A percentile compares a stretch with the other conserved stretches of the same genome.
Conservation (phyloP, 169 alveolate genomes). For the Plasmodium vinckei region DNA sequence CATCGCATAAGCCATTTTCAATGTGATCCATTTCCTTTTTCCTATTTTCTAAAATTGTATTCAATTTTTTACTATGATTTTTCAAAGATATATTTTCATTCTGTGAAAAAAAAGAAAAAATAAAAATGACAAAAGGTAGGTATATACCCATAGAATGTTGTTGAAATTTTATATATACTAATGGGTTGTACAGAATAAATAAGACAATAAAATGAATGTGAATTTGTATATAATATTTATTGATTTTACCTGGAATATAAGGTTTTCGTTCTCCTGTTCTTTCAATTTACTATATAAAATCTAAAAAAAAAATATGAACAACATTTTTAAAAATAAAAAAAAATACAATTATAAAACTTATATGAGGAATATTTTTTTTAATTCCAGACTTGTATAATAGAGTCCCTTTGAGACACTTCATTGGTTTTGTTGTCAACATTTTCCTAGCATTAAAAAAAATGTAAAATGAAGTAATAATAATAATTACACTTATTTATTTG, state of each 20-base stretch:
- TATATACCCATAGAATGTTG: too few relatives aligned
- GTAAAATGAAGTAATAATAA: neutral
- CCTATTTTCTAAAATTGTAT: conserved; percentile 13
- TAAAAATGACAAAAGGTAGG: neutral
- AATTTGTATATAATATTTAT: neutral
- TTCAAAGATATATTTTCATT: conserved; percentile 49
- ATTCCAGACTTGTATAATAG: conserved; percentile 37
- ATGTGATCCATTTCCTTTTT: conserved; percentile 33
- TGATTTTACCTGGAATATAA: conserved; percentile 30
- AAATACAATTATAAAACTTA: neutral
- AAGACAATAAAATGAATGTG: neutral
- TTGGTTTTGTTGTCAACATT: conserved; percentile 17
- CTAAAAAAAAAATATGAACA: neutral
- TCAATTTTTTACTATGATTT: conserved; percentile 10
- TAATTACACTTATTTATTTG: neutral
- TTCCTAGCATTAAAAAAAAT: conserved; percentile 19
- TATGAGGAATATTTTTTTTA: neutral
- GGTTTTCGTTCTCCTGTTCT: conserved; percentile 34
- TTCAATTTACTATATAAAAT: conserved; percentile 42
- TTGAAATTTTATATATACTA: too few relatives aligned
- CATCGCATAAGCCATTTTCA: conserved; percentile 25
- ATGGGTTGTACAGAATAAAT: too few relatives aligned
- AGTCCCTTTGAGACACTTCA: conserved; percentile 46
- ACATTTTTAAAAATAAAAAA: neutral
- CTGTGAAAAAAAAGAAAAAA: conserved; percentile 4